A percentile compares a stretch with the other conserved stretches of the same genome.
Evolutionary conservation across 2,329 filamentous ascomycete genomes (phyloP).

Genomic region (Exophiala phaeomuriformis): DNA sequence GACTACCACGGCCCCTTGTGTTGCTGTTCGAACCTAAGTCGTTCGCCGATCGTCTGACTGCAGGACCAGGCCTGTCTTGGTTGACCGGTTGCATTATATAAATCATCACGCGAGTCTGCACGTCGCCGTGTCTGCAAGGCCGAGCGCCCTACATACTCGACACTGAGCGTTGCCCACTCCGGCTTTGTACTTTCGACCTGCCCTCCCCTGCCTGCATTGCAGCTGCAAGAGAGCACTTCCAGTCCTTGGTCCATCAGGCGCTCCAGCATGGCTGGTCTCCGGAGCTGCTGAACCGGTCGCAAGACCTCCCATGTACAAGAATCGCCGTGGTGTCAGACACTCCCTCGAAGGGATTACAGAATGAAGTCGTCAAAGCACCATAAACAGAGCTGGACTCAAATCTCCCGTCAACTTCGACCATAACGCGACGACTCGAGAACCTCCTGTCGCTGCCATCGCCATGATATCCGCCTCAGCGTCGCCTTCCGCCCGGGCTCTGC

Average conservation of each 20-base stretch:
- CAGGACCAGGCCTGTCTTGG: not conserved
- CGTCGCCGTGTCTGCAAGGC: slow-evolving; percentile 13
- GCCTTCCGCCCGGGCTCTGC: slow-evolving; percentile 13
- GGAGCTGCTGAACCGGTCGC: slow-evolving; percentile 8
- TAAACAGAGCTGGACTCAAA: slow-evolving; percentile 25
- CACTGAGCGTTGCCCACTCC: slow-evolving; percentile 10
- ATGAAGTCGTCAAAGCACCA: slow-evolving; percentile 21
- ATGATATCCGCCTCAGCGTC: slow-evolving; percentile 17
- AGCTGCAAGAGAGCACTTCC: slow-evolving; percentile 18
- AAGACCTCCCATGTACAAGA: not conserved
- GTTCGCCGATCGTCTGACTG: slow-evolving; percentile 13
- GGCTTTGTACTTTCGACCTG: slow-evolving; percentile 14
- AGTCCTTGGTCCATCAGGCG: slow-evolving; percentile 14
- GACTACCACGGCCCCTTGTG: not conserved
- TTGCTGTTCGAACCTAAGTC: not conserved
- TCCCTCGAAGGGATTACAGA: slow-evolving; percentile 7
- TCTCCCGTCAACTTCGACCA: slow-evolving; percentile 7
- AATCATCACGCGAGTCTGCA: slow-evolving; percentile 11
- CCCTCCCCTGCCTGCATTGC: slow-evolving; percentile 9
- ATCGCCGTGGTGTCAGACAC: slow-evolving; percentile 2
- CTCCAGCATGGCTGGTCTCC: slow-evolving; percentile 12
- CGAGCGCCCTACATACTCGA: slow-evolving; percentile 6
- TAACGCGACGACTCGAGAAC: slow-evolving; percentile 2
- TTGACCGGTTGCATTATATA: not conserved
- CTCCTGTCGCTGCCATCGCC: not conserved